Evolutionary conservation across 768 basidiomycete genomes (phyloP).

Genomic region (Leucocoprinus sp.): DNA sequence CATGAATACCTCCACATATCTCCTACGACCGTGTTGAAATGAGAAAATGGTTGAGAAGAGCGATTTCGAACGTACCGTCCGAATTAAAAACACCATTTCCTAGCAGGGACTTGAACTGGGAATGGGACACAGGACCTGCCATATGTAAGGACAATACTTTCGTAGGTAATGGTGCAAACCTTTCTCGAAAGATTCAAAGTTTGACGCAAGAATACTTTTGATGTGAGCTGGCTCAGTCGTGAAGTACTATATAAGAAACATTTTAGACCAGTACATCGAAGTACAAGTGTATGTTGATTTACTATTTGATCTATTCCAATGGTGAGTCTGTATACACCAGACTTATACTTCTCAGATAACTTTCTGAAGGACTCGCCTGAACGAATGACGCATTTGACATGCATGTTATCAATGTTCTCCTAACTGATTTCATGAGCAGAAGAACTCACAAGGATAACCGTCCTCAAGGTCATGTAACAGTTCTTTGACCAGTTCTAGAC

Average conservation of each 20-base stretch:
- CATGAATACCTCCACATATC: conserved; percentile 58
- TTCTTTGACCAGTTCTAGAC: neutral
- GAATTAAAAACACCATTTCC: conserved; percentile 55
- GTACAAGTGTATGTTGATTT: neutral
- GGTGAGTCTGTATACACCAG: conserved; percentile 12
- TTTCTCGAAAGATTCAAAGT: conserved; percentile 38
- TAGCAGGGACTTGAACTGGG: conserved; percentile 28
- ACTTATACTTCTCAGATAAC: conserved; percentile 16
- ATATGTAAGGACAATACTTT: neutral
- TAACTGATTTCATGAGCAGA: conserved; percentile 21
- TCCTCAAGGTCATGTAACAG: neutral
- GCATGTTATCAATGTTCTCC: neutral
- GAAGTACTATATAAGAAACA: conserved; percentile 21
- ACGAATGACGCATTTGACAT: neutral
- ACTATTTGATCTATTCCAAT: conserved; percentile 23
- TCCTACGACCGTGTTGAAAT: too few relatives aligned
- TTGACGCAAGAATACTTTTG: conserved; percentile 37
- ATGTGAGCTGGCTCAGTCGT: conserved; percentile 22
- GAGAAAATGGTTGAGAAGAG: neutral
- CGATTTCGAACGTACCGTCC: conserved; percentile 30
- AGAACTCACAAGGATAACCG: conserved; percentile 5
- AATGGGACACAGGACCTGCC: conserved; percentile 21
- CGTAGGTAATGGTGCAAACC: conserved; percentile 19
- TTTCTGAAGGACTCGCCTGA: conserved; percentile 1
- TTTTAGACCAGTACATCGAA: neutral